Percentiles rank a stretch among this genome's conserved stretches.
Conservation (phyloP, 805 yeast genomes). For the Candida xiaguanensis region DNA sequence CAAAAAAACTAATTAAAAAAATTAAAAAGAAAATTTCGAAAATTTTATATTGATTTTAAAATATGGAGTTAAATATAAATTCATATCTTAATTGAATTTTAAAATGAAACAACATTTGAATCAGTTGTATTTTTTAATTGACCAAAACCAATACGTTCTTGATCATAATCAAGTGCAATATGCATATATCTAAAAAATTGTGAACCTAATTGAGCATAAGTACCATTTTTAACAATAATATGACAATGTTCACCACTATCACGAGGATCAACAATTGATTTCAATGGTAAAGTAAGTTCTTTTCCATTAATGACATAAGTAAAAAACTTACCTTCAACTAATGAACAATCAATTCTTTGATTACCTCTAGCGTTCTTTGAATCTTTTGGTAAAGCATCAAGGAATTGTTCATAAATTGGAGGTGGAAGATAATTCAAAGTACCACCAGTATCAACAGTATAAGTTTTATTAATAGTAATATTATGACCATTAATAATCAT, state of each 20-base stretch:
- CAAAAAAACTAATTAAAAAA: too few species aligned
- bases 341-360: not conserved
- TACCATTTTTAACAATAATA: not conserved
- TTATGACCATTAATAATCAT: conserved; percentile 2
- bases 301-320: not conserved
- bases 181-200: conserved; percentile 3
- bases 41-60: too few species aligned
- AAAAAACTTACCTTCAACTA: conserved; percentile 1
- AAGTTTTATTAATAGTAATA: not conserved
- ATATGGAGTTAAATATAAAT: too few species aligned
- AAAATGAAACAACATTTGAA: not conserved
- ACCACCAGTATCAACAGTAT: conserved; percentile 2
- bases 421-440: not conserved
- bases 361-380: not conserved
- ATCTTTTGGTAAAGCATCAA: not conserved
- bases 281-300: conserved; percentile 4
- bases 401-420: not conserved
- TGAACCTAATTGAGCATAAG: not conserved
- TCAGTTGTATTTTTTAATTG: conserved; percentile 1
- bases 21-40: too few species aligned
- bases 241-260: conserved; percentile 2
- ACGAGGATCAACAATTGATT: conserved; percentile 3
- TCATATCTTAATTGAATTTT: not conserved
- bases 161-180: conserved; percentile 3
- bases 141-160: conserved; percentile 2